Conservation (phyloP, 1,139 yeast genomes). For the Arxiozyma bovina region DNA sequence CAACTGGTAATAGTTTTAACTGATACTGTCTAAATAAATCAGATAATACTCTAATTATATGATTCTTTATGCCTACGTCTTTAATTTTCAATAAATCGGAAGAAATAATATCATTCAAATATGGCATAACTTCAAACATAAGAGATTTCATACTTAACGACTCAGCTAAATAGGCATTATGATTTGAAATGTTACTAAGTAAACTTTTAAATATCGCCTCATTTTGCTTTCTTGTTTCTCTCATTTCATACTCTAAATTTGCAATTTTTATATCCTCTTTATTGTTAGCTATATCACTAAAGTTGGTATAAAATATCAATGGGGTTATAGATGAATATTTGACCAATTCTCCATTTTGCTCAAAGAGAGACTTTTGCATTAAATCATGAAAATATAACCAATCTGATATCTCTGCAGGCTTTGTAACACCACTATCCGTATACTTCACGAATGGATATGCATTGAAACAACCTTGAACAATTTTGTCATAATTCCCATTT, state of each 20-base stretch:
- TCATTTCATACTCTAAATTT: conserved; percentile 19
- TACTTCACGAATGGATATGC: conserved; percentile 46
- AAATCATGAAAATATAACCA: conserved; percentile 70
- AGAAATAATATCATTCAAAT: conserved; percentile 38
- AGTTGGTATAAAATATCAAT: conserved; percentile 55
- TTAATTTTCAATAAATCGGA: conserved; percentile 34
- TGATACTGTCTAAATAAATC: conserved; percentile 29
- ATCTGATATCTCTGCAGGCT: conserved; percentile 60
- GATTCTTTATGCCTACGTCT: conserved; percentile 21
- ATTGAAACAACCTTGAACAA: conserved; percentile 66
- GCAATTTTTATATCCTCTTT: conserved; percentile 24
- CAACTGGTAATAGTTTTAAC: conserved; percentile 21
- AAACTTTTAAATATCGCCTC: conserved; percentile 14
- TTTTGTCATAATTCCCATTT: conserved; percentile 48
- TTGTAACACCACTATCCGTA: conserved; percentile 57
- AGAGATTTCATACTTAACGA: conserved; percentile 16
- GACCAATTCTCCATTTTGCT: conserved; percentile 42
- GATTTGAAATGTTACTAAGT: conserved; percentile 10
- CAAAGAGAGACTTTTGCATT: conserved; percentile 38
- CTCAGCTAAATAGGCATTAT: conserved; percentile 11
- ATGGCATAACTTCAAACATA: conserved; percentile 38
- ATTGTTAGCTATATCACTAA: conserved; percentile 49
- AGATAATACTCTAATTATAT: conserved; percentile 24
- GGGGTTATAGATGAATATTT: conserved; percentile 52
- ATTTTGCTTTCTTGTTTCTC: conserved; percentile 17